Base-by-base conservation (phyloP, 331 rosid genomes). In the Spiraea crenata region DNA sequence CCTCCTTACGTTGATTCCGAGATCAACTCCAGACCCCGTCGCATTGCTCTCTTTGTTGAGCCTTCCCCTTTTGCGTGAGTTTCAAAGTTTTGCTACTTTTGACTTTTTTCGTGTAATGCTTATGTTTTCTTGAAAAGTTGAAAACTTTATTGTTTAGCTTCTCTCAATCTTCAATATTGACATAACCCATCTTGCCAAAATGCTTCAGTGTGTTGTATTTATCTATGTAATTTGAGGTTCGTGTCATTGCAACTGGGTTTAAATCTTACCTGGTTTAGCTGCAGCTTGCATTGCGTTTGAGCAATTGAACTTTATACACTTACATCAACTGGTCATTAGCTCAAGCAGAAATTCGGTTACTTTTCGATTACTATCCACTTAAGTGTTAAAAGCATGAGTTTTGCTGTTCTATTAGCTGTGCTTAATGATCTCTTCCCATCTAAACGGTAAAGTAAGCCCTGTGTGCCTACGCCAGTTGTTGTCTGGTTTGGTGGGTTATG, bases 31-130 rank as follows among this genome's bases (percentile, higher is more conserved):
- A 82, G 82, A 63, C 99, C 99, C 74, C 92, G 97, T 51, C 83
- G 99, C 67, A 93, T 93, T 76, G 99, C 99, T 70, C 90, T 93
- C 61, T 93, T 93, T 60, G 96, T 93, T 35, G 99, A 93, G 84
- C 99, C 99, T 83, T 93, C 99, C 66, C 99, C 99, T 48, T 93
- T 93, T 69, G 92, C 99, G 99, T 91, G 79, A 86, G 97, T 81
- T 54, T 63, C 52, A 34, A 55, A 0, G 12, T 35, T 69, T 54
- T 13, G 67, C 67, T 57, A 19, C 40, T 39, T 39, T 48, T 56
- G 74, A 35, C 71, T 16, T 34, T 34, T 34, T 9, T 20, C 9
- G 15, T 9, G 12, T 45, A 45, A 25, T 25, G 3, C 9, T 45
- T 45, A 8, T 11, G 31, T 2, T 45, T 64, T 61, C 65, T 9